Percentiles rank a stretch among this genome's conserved stretches.
phyloP scores from a whole-genome alignment of 768 basidiomycete species.

The Russula compacta region DNA sequence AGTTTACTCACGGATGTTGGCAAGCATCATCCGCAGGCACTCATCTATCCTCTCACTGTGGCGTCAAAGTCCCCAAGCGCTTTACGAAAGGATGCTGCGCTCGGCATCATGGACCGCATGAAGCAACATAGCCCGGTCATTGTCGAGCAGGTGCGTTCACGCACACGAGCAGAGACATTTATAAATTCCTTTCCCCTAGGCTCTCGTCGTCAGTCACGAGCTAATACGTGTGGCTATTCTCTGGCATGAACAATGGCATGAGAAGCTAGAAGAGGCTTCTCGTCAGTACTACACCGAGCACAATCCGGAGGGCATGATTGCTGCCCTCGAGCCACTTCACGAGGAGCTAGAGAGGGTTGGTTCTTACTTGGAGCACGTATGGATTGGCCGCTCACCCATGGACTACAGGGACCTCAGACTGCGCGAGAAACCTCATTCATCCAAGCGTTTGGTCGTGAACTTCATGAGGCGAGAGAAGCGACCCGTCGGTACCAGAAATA shows the following conservation, averaged over 20 bases:
- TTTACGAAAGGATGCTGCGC: constrained; percentile 73
- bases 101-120: constrained; percentile 86
- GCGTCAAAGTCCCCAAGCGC: constrained; percentile 91
- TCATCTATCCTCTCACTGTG: constrained; percentile 93
- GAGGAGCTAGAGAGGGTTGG: constrained; percentile 80
- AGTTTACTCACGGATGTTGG: constrained; percentile 86
- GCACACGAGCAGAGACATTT: neutral
- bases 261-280: constrained; percentile 95
- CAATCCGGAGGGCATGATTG: constrained; percentile 96
- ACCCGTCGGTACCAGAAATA: constrained; percentile 78
- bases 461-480: constrained; percentile 87
- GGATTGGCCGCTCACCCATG: neutral
- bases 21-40: constrained; percentile 92
- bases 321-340: constrained; percentile 83
- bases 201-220: constrained; percentile 83
- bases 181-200: constrained; percentile 35
- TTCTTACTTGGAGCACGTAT: neutral
- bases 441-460: constrained; percentile 87
- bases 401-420: constrained; percentile 76
- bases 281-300: constrained; percentile 94
- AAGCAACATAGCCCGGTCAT: constrained; percentile 80
- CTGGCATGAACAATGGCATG: constrained; percentile 99
- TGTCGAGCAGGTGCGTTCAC: constrained; percentile 63
- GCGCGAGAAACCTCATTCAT: constrained; percentile 91
- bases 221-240: constrained; percentile 95